Base-by-base conservation (phyloP, 495 filamentous ascomycete species). In the Staphylotrichum longicolle region DNA sequence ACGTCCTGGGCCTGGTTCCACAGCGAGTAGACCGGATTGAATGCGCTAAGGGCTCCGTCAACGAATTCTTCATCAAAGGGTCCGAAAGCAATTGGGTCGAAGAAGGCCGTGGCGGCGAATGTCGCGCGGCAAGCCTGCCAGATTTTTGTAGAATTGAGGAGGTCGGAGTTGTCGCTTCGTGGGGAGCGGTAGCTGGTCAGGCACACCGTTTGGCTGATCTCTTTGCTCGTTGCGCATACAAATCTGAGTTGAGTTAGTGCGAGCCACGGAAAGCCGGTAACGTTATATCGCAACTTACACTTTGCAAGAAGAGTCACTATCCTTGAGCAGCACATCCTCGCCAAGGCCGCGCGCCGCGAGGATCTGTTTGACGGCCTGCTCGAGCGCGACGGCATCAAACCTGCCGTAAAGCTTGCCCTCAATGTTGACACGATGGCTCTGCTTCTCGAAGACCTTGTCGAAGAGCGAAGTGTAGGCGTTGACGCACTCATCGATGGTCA, bases 401-500 rank as follows among this genome's bases (percentile, higher is more conserved):
- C 72, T 54, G 8, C 66, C 72, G 64, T 71, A 68, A 63, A 70
- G 68, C 44, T 72, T 61, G 61, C 68, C 71, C 51, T 58, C 74
- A 54, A 74, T 67, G 51, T 39, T 75, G 3, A 80, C 50, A 9
- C 74, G 62, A 46, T 69, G 69, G 62, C 67, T 52, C 49, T 74
- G 74, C 48, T 77, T 72, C 45, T 68, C 58, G 59, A 81, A 82
- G 0, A 81, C 66, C n/a, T 58, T 54, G 33, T 70, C 61, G 30
- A 67, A 70, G 0, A 85, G 63, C 20, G 39, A 30, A 12, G 64
- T 66, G 57, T 83, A 83, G 9, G 72, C 72, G 7, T 68, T 55
- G 37, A 84, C 82, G 60, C 77, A 82, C 45, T 81, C 70, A 40
- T 77, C 72, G 57, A 84, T 69, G 49, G 66, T 77, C 75, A 84